phyloP scores from a whole-genome alignment of 1,284 basidiomycete genomes.

The Puccinia coronata region DNA sequence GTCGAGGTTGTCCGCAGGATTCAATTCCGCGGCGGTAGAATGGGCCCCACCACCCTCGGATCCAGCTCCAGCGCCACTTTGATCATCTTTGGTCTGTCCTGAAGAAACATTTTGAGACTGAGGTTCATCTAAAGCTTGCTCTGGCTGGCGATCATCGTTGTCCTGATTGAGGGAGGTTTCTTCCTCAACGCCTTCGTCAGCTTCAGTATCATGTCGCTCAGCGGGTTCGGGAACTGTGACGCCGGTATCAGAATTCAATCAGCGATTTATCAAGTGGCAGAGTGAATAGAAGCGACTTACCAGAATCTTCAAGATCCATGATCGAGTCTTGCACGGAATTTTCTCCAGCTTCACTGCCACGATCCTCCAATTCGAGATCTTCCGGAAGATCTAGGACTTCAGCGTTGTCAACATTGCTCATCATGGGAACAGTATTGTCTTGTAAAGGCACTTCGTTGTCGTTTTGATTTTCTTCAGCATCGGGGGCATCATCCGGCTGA shows the following conservation, averaged over 20 bases:
- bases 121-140: neutral
- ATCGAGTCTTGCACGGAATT: neutral
- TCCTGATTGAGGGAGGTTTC: neutral
- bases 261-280: neutral
- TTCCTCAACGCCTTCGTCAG: neutral
- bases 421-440: slow-evolving; percentile 36
- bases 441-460: neutral
- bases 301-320: slow-evolving; percentile 42
- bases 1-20: neutral
- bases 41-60: slow-evolving; percentile 22
- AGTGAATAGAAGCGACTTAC: slow-evolving; percentile 18
- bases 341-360: slow-evolving; percentile 25
- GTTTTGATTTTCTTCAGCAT: slow-evolving; percentile 47
- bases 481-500: slow-evolving; percentile 48
- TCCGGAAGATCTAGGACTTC: slow-evolving; percentile 45
- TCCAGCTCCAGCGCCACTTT: slow-evolving; percentile 19
- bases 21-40: neutral
- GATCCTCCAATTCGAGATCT: slow-evolving; percentile 41
- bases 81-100: neutral
- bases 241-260: neutral
- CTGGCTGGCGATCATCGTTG: neutral
- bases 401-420: slow-evolving; percentile 48
- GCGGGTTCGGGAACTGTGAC: slow-evolving; percentile 13
- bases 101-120: neutral
- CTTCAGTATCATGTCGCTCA: neutral